phyloP scores from a whole-genome alignment of 1,284 basidiomycete genomes.

The Hortiboletus rubellus region DNA sequence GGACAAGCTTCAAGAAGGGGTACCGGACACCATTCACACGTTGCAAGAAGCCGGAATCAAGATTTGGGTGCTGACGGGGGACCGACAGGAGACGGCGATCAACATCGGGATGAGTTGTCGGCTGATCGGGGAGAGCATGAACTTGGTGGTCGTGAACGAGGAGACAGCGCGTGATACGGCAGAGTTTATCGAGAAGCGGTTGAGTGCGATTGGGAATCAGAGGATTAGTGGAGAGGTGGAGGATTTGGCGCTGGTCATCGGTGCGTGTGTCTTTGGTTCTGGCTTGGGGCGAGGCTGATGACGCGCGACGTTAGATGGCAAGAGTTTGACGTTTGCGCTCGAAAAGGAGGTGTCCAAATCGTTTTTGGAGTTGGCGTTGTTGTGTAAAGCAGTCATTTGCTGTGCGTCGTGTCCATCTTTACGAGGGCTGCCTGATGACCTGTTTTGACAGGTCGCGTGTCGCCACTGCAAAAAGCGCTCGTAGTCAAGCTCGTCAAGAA shows the following conservation, averaged over 20 bases:
- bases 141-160: constrained; percentile 95
- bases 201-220: constrained; percentile 93
- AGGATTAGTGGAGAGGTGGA: constrained; percentile 88
- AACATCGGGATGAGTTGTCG: constrained; percentile 98
- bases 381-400: constrained; percentile 98
- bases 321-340: constrained; percentile 89
- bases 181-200: constrained; percentile 84
- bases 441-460: constrained; percentile 77
- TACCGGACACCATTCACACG: constrained; percentile 97
- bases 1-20: constrained; percentile 98
- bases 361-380: constrained; percentile 94
- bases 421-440: not conserved
- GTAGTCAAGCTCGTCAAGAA: constrained; percentile 99
- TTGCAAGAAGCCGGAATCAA: constrained; percentile 98
- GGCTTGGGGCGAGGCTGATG: not conserved
- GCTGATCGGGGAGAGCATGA: constrained; percentile 98
- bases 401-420: constrained; percentile 50
- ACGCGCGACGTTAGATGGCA: constrained; percentile 68
- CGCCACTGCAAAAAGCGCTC: constrained; percentile 95
- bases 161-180: constrained; percentile 80
- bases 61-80: constrained; percentile 98
- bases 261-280: constrained; percentile 40
- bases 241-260: constrained; percentile 94
- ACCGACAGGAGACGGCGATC: constrained; percentile 98
- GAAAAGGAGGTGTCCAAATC: constrained; percentile 89